Base-by-base conservation (phyloP, 208 protist species). In the Crithidia sp. region DNA sequence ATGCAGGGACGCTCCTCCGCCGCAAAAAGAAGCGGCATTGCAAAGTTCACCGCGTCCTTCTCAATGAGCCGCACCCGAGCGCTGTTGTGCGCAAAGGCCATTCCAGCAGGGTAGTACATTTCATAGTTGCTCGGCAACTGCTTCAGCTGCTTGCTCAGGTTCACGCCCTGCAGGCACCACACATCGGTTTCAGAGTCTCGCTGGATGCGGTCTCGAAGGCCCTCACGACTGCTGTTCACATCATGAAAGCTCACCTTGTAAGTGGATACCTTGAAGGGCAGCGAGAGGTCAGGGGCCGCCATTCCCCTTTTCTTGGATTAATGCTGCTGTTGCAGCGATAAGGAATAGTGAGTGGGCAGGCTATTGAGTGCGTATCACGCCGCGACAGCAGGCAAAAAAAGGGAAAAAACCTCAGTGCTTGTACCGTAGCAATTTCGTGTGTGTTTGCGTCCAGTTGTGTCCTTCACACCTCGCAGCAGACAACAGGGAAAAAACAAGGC, bases 151-250 rank as follows among this genome's bases (percentile, higher is more conserved):
- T 70, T 68, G 19, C 44, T 69, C 36, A 61, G 41, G 39, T 49
- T 65, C 5, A 52, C 47, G 4, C 55, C 71, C 40, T 76, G 71
- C 17, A 76, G 55, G 47, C 71, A 76, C 63, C 71, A 76, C 37
- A 76, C 45, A 17, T 76, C 63, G 16, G 55, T 76, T 1, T 14
- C 4, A 5, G 6, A 0, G 17, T 65, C 71, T 12, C 28, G 14
- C 5, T 37, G 44, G n/a, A 76, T 69, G 55, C 71, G 55, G n/a
- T 56, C 2, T 43, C 10, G 49, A 2, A 70, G 45, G 9, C 62
- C 36, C 16, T 54, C 36, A 7, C 71, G 59, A 19, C 58, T 64
- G 44, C 66, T 76, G 37, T 49, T 36, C 14, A n/a, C 45, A 19
- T 5, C 14, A 36, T 76, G 63, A 19, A 70, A 76, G 8, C 47